phyloP scores from a whole-genome alignment of 805 yeast species.

The Candida dendrica region DNA sequence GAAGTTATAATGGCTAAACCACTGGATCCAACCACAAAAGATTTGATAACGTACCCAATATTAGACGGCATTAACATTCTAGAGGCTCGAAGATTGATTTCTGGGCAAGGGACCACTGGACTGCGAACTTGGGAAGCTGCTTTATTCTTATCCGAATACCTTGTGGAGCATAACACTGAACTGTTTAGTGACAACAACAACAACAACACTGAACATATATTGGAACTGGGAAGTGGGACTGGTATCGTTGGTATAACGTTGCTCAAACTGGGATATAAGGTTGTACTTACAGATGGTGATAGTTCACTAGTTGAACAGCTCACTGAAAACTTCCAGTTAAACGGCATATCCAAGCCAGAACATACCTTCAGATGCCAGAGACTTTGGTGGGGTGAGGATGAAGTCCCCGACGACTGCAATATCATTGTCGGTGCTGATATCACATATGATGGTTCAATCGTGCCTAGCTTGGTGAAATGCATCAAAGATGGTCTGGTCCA shows the following conservation, averaged over 20 bases:
- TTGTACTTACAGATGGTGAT: slow-evolving; percentile 65
- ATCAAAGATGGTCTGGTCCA: slow-evolving; percentile 22
- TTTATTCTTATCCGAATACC: slow-evolving; percentile 48
- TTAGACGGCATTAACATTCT: slow-evolving; percentile 28
- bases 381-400: slow-evolving; percentile 55
- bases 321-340: slow-evolving; percentile 36
- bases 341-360: slow-evolving; percentile 22
- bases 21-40: slow-evolving; percentile 20
- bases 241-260: slow-evolving; percentile 60
- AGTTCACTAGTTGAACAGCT: slow-evolving; percentile 43
- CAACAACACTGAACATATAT: slow-evolving; percentile 25
- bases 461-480: slow-evolving; percentile 48
- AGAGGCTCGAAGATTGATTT: slow-evolving; percentile 59
- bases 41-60: slow-evolving; percentile 23
- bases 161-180: slow-evolving; percentile 19
- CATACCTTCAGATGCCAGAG: slow-evolving; percentile 25
- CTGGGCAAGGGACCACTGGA: slow-evolving; percentile 83
- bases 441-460: slow-evolving; percentile 64
- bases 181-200: slow-evolving; percentile 11
- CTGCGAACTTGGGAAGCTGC: slow-evolving; percentile 94
- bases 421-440: slow-evolving; percentile 79
- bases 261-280: slow-evolving; percentile 5
- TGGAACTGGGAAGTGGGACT: slow-evolving; percentile 88
- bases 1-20: slow-evolving; percentile 19
- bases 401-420: slow-evolving; percentile 34